These are phyloP conservation scores for Starmerella vitae DNA, from an alignment of 805 yeast genomes.

Conservation along the genomic window DNA sequence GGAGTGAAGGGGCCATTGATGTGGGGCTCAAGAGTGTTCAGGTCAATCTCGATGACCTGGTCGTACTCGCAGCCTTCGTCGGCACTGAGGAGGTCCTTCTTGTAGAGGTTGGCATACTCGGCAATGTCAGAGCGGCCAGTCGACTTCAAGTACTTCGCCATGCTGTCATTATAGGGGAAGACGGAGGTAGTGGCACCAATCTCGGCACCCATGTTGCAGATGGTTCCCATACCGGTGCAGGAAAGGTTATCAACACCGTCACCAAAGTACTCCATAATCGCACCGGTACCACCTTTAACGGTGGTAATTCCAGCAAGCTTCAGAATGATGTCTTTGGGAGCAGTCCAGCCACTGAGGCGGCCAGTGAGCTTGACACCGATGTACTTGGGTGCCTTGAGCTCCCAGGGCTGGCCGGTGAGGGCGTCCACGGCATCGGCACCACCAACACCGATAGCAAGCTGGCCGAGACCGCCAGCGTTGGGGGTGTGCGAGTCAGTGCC, in stretches of 20 bases:
- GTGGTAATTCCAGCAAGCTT: constrained; percentile 88
- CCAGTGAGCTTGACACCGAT: constrained; percentile 93
- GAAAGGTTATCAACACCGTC: constrained; percentile 85
- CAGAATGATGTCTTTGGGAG: constrained; percentile 92
- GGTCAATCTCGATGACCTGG: constrained; percentile 80
- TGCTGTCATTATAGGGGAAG: constrained; percentile 90
- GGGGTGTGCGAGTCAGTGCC: constrained; percentile 98
- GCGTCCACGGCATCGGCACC: constrained; percentile 99
- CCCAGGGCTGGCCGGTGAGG: constrained; percentile 91
- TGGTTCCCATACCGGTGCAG: constrained; percentile 98
- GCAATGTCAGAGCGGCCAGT: constrained; percentile 80
- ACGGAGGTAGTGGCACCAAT: constrained; percentile 97
- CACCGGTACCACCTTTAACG: constrained; percentile 97
- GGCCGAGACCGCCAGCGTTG: constrained; percentile 97
- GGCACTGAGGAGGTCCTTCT: constrained; percentile 47
- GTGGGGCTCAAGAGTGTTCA: constrained; percentile 83
- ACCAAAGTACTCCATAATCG: constrained; percentile 91
- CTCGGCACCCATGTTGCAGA: constrained; percentile 99
- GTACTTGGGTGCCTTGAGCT: constrained; percentile 91
- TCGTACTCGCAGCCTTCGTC: constrained; percentile 92
- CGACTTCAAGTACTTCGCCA: constrained; percentile 72
- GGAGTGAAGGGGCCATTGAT: constrained; percentile 98
- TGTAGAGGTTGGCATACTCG: constrained; percentile 60
- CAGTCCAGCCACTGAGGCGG: constrained; percentile 83
- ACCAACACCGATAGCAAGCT: constrained; percentile 96